Evolutionary conservation across 2,329 filamentous ascomycete genomes (phyloP), one percentile per base, ranked within the genome.

Genomic region (Shiraia sp.): DNA sequence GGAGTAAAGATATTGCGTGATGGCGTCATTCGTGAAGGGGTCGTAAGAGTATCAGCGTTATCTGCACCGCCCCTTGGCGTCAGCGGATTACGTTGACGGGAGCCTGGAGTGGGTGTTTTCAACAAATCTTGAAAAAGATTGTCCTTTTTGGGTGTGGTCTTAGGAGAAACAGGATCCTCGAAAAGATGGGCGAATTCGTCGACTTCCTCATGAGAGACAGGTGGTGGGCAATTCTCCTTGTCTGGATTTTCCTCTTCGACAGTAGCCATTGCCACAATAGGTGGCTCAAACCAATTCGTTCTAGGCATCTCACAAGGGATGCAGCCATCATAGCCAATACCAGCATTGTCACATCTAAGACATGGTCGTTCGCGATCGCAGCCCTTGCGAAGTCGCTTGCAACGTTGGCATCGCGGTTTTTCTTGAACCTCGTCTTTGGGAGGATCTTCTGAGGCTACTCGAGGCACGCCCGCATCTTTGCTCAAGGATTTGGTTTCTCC

Each of bases 111-210:
- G 10, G 74, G 74, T 0, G 74, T 76, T 45, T 74, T 75, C 26
- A 75, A 61, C n/a, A 74, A 53, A 25, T 76, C 58, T 42, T 69
- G 51, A 54, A 74, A 49, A 51, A 85, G 61, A 79, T 79, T 24
- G 77, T 82, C 51, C 79, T 80, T 82, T n/a, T 77, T 79, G 1
- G 81, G 72, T 67, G 42, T 74, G 70, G 61, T 76, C 78, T 78
- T 79, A 45, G 76, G 76, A 46, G 76, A 80, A 3, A 75, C 83
- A 70, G 75, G 54, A 3, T 85, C 78, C 42, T 85, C 83, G 56
- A 93, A 91, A 4, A 93, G 76, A 35, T 79, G 75, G 28, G 82
- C 79, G 5, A 87, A 66, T 25, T 79, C 77, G 47, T 84, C 79
- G 26, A 71, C 65, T 9, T 60, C 58, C 5, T 72, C 63, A 14